Evolutionary conservation across 2,329 filamentous ascomycete species (phyloP).

Genomic region (Claviceps maximensis): DNA sequence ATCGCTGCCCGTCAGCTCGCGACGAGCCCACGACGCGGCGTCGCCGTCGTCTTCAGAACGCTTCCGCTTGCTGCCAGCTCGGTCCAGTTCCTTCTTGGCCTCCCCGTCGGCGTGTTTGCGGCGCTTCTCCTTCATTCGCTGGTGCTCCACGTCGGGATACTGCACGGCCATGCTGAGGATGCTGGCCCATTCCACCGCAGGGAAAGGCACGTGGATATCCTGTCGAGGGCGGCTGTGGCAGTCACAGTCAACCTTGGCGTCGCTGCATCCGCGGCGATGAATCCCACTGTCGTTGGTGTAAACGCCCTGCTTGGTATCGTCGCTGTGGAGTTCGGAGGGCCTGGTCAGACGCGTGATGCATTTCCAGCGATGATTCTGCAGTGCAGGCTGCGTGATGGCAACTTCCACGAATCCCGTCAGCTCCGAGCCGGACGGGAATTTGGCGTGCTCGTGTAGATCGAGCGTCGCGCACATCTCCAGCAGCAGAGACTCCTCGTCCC

Average conservation of each 20-base stretch:
- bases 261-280: constrained; percentile 39
- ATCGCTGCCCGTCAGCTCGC: constrained; percentile 36
- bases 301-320: constrained; percentile 29
- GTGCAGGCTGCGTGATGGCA: constrained; percentile 37
- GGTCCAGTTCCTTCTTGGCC: constrained; percentile 21
- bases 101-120: constrained; percentile 20
- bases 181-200: constrained; percentile 43
- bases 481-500: constrained; percentile 40
- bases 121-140: constrained; percentile 25
- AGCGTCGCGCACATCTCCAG: constrained; percentile 51
- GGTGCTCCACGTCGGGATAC: constrained; percentile 32
- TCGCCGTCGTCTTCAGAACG: constrained; percentile 27
- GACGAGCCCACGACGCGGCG: constrained; percentile 25
- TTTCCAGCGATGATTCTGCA: constrained; percentile 46
- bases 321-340: constrained; percentile 39
- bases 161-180: constrained; percentile 44
- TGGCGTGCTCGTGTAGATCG: constrained; percentile 42
- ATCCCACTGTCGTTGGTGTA: constrained; percentile 38
- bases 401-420: constrained; percentile 48
- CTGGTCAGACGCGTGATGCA: constrained; percentile 45
- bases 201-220: constrained; percentile 43
- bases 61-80: constrained; percentile 26
- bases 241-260: constrained; percentile 33
- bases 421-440: constrained; percentile 46
- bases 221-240: constrained; percentile 34